Base-by-base conservation (phyloP, 805 yeast genomes). In the Wickerhamiella siamensis region DNA sequence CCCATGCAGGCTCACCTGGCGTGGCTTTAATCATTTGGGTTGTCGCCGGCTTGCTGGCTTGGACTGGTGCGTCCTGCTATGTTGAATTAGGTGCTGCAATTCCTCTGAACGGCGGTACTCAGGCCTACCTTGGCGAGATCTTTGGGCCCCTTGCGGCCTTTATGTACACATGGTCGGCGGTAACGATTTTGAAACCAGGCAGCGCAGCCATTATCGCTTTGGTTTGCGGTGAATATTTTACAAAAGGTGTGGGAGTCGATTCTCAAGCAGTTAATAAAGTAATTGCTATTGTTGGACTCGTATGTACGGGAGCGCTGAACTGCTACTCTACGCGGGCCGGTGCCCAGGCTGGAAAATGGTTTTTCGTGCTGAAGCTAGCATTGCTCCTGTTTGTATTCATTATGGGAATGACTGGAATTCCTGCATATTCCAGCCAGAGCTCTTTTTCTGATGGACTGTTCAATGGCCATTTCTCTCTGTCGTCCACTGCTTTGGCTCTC, bases 41-140 rank as follows among this genome's bases (percentile, higher is more conserved):
- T 1, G 47, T 58, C 4, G 59, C 66, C 5, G 69, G 69, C 1
- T 42, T 62, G 22, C 50, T 64, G 18, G 67, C 67, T 2, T 65
- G 67, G 67, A 61, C 67, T 2, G 69, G 69, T 2, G 69, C 69
- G 0, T 53, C 65, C 5, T 59, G 65, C 16, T 65, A 56, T 40
- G 66, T 67, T 4, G 69, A 64, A 45, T 50, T 64, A 5, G 69
- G 69, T 10, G 50, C 60, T 21, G 59, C 63, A 2, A 54, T 65
- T 16, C 69, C 69, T 5, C 48, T 54, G 9, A 63, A 61, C 46
- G 69, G 69, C 3, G 64, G 66, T 1, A 56, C 67, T 1, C 64
- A 63, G 45, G 64, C 66, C 6, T 64, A 64, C 39, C 41, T 64
- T 36, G 54, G 51, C 36, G 56, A 56, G 37, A 55, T 61, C 9